Evolutionary conservation across 2,329 filamentous ascomycete species (phyloP).

Genomic region (Aspergillus sp.): DNA sequence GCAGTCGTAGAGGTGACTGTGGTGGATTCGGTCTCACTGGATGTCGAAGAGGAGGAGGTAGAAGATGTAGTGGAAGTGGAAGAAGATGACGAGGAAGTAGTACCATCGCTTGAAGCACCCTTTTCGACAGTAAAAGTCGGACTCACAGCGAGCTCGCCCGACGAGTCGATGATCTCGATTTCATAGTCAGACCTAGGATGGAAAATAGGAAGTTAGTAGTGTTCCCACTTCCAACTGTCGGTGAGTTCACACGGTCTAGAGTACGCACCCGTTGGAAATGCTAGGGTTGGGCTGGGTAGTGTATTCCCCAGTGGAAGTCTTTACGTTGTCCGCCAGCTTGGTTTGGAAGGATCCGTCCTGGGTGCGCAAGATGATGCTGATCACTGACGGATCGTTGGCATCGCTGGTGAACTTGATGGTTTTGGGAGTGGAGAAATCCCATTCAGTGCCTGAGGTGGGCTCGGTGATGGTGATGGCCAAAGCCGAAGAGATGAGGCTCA

Average conservation of each 20-base stretch:
- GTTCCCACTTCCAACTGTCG: background rate
- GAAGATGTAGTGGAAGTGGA: background rate
- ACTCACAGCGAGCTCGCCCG: slow-evolving; percentile 4
- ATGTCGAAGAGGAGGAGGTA: background rate
- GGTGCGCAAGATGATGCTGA: slow-evolving; percentile 3
- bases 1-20: background rate
- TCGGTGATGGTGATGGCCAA: slow-evolving; percentile 4
- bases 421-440: slow-evolving; percentile 4
- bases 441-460: background rate
- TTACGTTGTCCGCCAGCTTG: slow-evolving; percentile 8
- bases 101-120: slow-evolving; percentile 4
- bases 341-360: slow-evolving; percentile 4
- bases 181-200: slow-evolving; percentile 1
- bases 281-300: slow-evolving; percentile 6
- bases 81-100: background rate
- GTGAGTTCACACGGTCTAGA: background rate
- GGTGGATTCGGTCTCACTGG: slow-evolving; percentile 5
- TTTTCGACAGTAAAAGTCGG: slow-evolving; percentile 6
- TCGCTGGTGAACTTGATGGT: slow-evolving; percentile 8
- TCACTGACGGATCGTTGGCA: background rate
- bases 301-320: slow-evolving; percentile 2
- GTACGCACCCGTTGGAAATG: slow-evolving; percentile 7
- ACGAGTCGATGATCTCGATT: slow-evolving; percentile 7
- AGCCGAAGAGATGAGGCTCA: slow-evolving; percentile 2
- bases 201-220: background rate